A percentile compares a stretch with the other conserved stretches of the same genome.
phyloP scores from a whole-genome alignment of 306 rosid species.

The Cyclanthera cordifolia region DNA sequence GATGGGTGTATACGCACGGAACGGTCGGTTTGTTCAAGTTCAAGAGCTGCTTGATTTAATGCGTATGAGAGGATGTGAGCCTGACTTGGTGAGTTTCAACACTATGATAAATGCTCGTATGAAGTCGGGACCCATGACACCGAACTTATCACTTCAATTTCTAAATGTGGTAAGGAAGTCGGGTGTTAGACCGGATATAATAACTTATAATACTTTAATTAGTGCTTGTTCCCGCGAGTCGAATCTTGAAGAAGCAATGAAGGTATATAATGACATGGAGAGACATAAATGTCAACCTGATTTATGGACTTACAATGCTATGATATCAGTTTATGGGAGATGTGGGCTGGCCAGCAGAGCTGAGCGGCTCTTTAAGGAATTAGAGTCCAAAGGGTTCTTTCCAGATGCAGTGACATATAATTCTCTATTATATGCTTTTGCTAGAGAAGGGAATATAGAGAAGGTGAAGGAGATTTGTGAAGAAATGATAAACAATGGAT shows the following conservation, averaged over 20 bases:
- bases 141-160: conserved; percentile 54
- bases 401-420: conserved; percentile 89
- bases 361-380: conserved; percentile 51
- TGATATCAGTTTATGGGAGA: conserved; percentile 89
- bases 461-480: conserved; percentile 56
- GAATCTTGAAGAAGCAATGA: conserved; percentile 66
- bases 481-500: conserved; percentile 71
- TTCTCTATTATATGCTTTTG: conserved; percentile 74
- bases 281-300: conserved; percentile 61
- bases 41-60: conserved; percentile 51
- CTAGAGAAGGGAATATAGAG: conserved; percentile 57
- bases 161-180: conserved; percentile 65
- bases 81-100: conserved; percentile 83
- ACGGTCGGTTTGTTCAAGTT: conserved; percentile 51
- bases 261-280: conserved; percentile 57
- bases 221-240: conserved; percentile 85
- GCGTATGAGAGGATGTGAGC: conserved; percentile 64
- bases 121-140: conserved; percentile 51
- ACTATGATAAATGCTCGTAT: conserved; percentile 74
- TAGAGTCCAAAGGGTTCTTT: conserved; percentile 69
- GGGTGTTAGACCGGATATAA: conserved; percentile 67
- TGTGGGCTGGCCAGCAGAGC: conserved; percentile 62
- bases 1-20: conserved; percentile 85
- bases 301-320: conserved; percentile 92
- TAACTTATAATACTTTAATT: conserved; percentile 76